Percentiles rank a stretch among this genome's conserved stretches.
Evolutionary conservation across 225 moss, liverwort and hornwort genomes (phyloP).

Genomic region (Antitrichia curtipendula): DNA sequence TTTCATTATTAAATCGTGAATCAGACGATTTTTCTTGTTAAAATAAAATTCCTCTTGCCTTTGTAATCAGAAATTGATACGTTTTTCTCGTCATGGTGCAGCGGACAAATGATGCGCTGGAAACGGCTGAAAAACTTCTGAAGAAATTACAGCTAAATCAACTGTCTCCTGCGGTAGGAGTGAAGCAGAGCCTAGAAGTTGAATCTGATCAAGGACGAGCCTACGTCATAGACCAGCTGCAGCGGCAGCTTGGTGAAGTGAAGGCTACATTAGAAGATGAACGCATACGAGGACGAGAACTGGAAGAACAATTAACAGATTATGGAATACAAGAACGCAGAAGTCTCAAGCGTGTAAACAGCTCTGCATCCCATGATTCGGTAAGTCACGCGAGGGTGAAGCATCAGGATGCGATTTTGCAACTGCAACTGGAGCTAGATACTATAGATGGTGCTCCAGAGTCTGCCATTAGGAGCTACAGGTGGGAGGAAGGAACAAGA

Average conservation of each 20-base stretch:
- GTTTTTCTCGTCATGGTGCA: not conserved
- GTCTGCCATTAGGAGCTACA: conserved; percentile 20
- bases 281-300: conserved; percentile 12
- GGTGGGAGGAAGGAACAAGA: conserved; percentile 40
- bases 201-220: conserved; percentile 6
- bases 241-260: conserved; percentile 18
- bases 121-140: conserved; percentile 4
- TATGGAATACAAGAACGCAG: not conserved
- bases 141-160: conserved; percentile 2
- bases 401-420: conserved; percentile 46
- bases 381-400: conserved; percentile 14
- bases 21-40: not conserved
- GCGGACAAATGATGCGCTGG: conserved; percentile 23
- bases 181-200: not conserved
- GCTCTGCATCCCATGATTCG: conserved; percentile 9
- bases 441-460: conserved; percentile 32
- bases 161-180: not conserved
- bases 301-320: conserved; percentile 22
- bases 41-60: not conserved
- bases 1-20: not conserved
- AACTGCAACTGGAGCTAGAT: conserved; percentile 45
- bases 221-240: conserved; percentile 13
- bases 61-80: not conserved
- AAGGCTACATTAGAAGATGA: conserved; percentile 25
- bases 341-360: not conserved